A percentile compares a stretch with the other conserved stretches of the same genome.
Evolutionary conservation across 768 basidiomycete genomes (phyloP).

Genomic region (Holtermannia corniformis): DNA sequence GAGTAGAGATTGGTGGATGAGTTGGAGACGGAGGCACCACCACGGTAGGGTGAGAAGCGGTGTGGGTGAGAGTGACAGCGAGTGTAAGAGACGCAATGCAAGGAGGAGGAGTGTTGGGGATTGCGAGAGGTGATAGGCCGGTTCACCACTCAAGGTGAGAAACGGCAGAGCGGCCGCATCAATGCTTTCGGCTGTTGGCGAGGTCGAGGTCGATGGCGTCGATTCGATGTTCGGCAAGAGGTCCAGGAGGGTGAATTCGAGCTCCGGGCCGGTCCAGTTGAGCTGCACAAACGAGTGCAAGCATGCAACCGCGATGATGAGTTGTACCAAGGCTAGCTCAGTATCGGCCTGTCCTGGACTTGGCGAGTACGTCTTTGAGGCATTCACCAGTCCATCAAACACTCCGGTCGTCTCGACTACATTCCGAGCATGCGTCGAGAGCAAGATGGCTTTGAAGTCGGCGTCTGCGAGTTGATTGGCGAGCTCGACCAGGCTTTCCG

Average conservation of each 20-base stretch:
- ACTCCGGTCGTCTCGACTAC: constrained; percentile 40
- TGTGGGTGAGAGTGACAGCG: constrained; percentile 36
- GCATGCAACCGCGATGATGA: constrained; percentile 65
- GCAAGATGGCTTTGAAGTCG: constrained; percentile 42
- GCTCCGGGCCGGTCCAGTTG: constrained; percentile 93
- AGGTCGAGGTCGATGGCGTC: constrained; percentile 41
- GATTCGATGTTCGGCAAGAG: constrained; percentile 17
- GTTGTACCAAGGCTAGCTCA: constrained; percentile 44
- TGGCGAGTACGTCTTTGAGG: not conserved
- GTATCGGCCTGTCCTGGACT: not conserved
- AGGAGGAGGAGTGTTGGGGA: constrained; percentile 62
- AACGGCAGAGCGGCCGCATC: constrained; percentile 61
- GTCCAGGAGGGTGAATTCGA: constrained; percentile 49
- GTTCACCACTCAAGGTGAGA: constrained; percentile 79
- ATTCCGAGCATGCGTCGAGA: constrained; percentile 40
- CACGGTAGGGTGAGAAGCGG: constrained; percentile 53
- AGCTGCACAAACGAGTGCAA: constrained; percentile 82
- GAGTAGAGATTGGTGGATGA: constrained; percentile 62
- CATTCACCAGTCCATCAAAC: constrained; percentile 36
- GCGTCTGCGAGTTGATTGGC: constrained; percentile 37
- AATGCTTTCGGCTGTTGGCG: constrained; percentile 45
- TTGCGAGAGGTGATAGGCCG: constrained; percentile 81
- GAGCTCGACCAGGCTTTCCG: constrained; percentile 14
- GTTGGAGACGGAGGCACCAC: constrained; percentile 72
- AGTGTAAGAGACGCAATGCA: constrained; percentile 59